Conservation (phyloP, 2,329 filamentous ascomycete species). For the Magnaporthiopsis incrustans region DNA sequence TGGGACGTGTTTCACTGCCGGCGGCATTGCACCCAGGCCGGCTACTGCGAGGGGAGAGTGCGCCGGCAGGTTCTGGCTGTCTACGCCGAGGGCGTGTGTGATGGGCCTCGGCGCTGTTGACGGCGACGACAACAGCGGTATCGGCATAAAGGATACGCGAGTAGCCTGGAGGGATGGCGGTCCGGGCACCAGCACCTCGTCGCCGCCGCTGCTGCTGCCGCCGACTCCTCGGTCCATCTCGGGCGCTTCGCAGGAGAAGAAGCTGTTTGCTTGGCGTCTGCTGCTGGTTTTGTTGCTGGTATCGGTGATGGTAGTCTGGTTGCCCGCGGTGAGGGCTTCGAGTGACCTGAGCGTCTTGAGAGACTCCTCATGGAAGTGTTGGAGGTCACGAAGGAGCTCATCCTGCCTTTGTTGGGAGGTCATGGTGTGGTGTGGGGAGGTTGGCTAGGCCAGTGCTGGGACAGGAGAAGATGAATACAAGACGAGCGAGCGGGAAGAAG, state of each 20-base stretch:
- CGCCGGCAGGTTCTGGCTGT: conserved; percentile 5
- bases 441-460: background rate
- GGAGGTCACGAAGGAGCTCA: conserved; percentile 13
- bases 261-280: background rate
- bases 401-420: conserved; percentile 10
- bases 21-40: background rate
- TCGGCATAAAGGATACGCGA: conserved; percentile 5
- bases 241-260: background rate
- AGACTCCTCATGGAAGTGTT: conserved; percentile 15
- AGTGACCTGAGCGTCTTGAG: conserved; percentile 14
- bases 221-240: conserved; percentile 10
- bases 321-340: conserved; percentile 7
- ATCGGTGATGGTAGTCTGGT: background rate
- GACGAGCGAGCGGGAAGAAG: no score
- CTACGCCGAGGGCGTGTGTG: conserved; percentile 7
- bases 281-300: background rate
- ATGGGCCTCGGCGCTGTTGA: conserved; percentile 5
- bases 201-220: conserved; percentile 1
- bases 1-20: conserved; percentile 5
- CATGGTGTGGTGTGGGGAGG: background rate
- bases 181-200: conserved; percentile 4
- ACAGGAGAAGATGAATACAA: no score
- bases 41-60: background rate
- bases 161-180: conserved; percentile 1
- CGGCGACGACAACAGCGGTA: conserved; percentile 6